These are phyloP conservation scores for Amauroascus verrucosus DNA, from an alignment of 2,329 filamentous ascomycete species.

Conservation along the genomic window DNA sequence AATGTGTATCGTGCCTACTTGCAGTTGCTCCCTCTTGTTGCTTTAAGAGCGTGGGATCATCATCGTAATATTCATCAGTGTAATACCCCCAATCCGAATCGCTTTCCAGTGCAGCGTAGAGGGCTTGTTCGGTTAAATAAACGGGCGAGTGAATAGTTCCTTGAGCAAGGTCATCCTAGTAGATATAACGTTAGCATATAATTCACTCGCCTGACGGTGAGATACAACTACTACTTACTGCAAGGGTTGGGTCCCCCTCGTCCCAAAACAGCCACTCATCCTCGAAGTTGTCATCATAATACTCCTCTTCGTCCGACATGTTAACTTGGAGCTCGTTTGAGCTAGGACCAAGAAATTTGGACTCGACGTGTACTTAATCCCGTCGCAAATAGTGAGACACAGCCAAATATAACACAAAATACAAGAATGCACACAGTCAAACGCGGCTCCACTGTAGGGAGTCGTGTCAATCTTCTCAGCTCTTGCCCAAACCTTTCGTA, in stretches of 20 bases:
- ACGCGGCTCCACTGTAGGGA: not conserved
- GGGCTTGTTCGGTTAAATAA: slow-evolving; percentile 23
- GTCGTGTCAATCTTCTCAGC: no score
- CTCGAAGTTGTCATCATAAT: slow-evolving; percentile 16
- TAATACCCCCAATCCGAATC: slow-evolving; percentile 25
- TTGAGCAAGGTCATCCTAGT: slow-evolving; percentile 26
- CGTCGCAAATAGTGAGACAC: not conserved
- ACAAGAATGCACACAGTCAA: not conserved
- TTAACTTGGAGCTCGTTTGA: not conserved
- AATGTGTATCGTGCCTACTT: not conserved
- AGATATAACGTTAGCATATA: not conserved
- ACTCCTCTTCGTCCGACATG: slow-evolving; percentile 20
- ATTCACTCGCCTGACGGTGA: not conserved
- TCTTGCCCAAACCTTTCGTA: no score
- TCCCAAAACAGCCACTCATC: slow-evolving; percentile 14
- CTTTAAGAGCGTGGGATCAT: slow-evolving; percentile 14
- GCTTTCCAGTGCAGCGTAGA: slow-evolving; percentile 22
- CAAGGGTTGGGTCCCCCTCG: slow-evolving; percentile 12
- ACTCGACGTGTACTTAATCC: not conserved
- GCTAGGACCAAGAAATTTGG: no score
- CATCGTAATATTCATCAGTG: slow-evolving; percentile 22
- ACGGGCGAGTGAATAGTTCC: slow-evolving; percentile 25
- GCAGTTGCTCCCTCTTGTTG: not conserved
- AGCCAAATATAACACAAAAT: no score
- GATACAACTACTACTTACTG: not conserved